These are phyloP conservation scores for Crithidia expoeki DNA, from an alignment of 208 protist genomes.

Conservation along the genomic window DNA sequence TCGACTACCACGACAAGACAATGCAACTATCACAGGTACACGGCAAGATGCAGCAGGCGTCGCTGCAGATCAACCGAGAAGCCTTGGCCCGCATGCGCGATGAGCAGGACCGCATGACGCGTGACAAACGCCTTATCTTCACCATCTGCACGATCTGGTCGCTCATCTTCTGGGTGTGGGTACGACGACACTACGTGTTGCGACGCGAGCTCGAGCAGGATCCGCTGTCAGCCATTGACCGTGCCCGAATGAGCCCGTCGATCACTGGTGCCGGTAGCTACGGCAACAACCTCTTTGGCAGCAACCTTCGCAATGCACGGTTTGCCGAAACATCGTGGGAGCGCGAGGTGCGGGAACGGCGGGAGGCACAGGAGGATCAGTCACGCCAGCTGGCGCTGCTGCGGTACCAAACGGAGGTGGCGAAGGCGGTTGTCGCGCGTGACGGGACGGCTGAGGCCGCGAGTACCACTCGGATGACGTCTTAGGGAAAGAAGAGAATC, in stretches of 20 bases:
- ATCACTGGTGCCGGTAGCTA: conserved; percentile 66
- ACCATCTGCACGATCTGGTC: conserved; percentile 58
- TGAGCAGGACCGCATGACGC: conserved; percentile 82
- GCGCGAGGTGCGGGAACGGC: conserved; percentile 68
- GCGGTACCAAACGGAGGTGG: conserved; percentile 26
- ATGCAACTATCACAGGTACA: conserved; percentile 89
- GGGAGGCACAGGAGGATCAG: conserved; percentile 32
- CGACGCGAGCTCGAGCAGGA: conserved; percentile 51
- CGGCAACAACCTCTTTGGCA: conserved; percentile 72
- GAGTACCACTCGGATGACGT: not conserved
- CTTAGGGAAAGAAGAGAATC: not conserved
- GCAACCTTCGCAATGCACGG: conserved; percentile 61
- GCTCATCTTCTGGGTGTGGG: conserved; percentile 85
- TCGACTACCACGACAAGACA: conserved; percentile 92
- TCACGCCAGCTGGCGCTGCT: conserved; percentile 17
- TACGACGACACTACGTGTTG: conserved; percentile 80
- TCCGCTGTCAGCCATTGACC: conserved; percentile 7
- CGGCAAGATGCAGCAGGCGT: conserved; percentile 81
- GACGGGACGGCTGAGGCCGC: not conserved
- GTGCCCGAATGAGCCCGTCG: conserved; percentile 30
- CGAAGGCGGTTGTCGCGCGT: conserved; percentile 27
- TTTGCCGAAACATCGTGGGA: conserved; percentile 78
- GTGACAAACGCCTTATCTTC: conserved; percentile 76
- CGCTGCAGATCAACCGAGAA: conserved; percentile 79
- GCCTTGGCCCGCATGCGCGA: conserved; percentile 81